Base-by-base conservation (phyloP, 257 asterid genomes). In the Solanum megistacrolobum region DNA sequence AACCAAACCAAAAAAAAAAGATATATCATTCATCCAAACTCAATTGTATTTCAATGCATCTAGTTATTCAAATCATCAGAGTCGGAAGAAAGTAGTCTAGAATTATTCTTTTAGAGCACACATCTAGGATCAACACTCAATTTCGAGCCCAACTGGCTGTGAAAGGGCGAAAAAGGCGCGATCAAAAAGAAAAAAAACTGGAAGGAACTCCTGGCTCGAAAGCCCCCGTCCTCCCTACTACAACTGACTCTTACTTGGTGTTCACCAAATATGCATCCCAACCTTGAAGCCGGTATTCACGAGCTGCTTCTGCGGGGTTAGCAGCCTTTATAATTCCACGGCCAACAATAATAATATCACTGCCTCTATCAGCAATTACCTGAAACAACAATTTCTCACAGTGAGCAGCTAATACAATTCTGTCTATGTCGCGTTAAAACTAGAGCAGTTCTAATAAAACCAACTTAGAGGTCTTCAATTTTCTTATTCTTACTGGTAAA, bases 241-340 rank as follows among this genome's bases (percentile, higher is more conserved):
- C 38, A 16, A 25, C 5, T 25, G 52, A 29, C 79, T 86, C 43
- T 89, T 89, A 93, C 91, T 90, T 92, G 94, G 98, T 93, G 83
- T 90, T 93, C 12, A 85, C 83, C 84, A 92, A 90, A 90, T 97
- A 96, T 11, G 99, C 98, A 84, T 96, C 93, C 99, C 99, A 97
- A 85, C 99, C 99, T 92, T 95, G 98, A 71, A 93, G 93, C 89
- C 98, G 91, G 89, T 97, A 97, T 72, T 95, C 96, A 83, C 93
- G 92, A 55, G 99, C 99, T 69, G 94, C 95, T 91, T 93, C 98
- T 5, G 93, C 94, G 6, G 99, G 99, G 87, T 94, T 88, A 69
- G 94, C 91, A 0, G 99, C 98, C 90, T 94, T 96, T 25, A 97
- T 96, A 48, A 97, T 95, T 87, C 99, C 99, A 83, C 99, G 99